phyloP scores from a whole-genome alignment of 2,329 filamentous ascomycete genomes.

The Botrytis byssoidea region DNA sequence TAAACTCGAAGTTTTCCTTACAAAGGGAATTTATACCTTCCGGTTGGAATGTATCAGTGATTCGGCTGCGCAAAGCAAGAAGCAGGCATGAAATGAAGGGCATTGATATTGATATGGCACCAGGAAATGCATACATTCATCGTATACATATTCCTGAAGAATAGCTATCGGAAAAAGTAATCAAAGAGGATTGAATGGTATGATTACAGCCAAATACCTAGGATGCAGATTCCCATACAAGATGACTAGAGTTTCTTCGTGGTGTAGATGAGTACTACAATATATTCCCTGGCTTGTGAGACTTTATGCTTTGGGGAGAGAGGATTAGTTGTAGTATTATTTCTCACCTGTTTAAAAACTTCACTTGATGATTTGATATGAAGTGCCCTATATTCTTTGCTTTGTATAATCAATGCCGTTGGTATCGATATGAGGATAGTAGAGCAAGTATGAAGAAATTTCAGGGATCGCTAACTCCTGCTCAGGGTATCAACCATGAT shows the following conservation, averaged over 20 bases:
- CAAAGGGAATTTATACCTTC: no score
- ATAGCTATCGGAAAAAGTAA: background rate
- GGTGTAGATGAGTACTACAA: background rate
- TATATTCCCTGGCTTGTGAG: background rate
- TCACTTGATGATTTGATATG: background rate
- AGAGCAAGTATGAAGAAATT: background rate
- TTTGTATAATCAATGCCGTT: background rate
- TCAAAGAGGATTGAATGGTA: rapidly evolving
- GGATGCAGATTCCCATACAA: background rate
- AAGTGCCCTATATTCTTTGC: background rate
- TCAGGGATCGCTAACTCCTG: background rate
- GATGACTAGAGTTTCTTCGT: background rate
- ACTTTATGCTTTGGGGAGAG: background rate
- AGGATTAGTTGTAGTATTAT: background rate
- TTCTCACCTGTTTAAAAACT: background rate
- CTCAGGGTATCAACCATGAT: background rate
- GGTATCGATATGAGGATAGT: background rate
- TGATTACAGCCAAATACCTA: background rate
- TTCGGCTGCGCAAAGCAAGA: no score
- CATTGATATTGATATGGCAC: no score
- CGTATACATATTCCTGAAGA: background rate
- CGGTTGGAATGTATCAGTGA: no score
- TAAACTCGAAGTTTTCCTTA: no score
- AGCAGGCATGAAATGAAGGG: no score
- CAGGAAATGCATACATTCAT: background rate